Evolutionary conservation across 2,329 filamentous ascomycete species (phyloP).

Genomic region (Paramyrothecium roridum): DNA sequence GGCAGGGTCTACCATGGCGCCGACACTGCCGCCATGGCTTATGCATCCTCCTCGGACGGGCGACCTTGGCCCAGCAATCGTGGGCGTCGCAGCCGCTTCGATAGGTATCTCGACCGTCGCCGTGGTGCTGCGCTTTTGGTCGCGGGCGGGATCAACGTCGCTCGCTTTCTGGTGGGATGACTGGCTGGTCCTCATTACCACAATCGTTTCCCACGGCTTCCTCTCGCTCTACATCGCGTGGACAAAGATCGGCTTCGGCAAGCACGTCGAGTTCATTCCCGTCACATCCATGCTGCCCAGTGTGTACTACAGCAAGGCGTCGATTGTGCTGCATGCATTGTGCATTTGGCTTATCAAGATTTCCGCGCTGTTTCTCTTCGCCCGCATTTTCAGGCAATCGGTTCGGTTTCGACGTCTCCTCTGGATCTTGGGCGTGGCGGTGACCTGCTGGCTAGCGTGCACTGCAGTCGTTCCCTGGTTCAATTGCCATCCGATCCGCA

Average conservation of each 20-base stretch:
- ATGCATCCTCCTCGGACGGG: not conserved
- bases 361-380: not conserved
- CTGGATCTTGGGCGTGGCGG: not conserved
- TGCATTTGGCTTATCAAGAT: not conserved
- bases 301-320: not conserved
- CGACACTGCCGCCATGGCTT: not conserved
- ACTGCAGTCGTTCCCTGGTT: not conserved
- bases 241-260: not conserved
- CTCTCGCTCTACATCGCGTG: not conserved
- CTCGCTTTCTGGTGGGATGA: not conserved
- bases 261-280: not conserved
- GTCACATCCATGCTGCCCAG: not conserved
- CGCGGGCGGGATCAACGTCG: not conserved
- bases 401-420: not conserved
- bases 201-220: not conserved
- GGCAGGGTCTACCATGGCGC: not conserved
- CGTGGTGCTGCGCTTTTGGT: not conserved
- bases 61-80: not conserved
- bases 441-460: not conserved
- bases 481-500: not conserved
- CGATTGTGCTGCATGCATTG: not conserved
- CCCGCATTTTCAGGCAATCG: not conserved
- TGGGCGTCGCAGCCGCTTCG: not conserved
- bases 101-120: not conserved
- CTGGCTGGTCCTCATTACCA: not conserved